Base-by-base conservation (phyloP, 192 early-diverging fungal genomes). In the Podila minutissima region DNA sequence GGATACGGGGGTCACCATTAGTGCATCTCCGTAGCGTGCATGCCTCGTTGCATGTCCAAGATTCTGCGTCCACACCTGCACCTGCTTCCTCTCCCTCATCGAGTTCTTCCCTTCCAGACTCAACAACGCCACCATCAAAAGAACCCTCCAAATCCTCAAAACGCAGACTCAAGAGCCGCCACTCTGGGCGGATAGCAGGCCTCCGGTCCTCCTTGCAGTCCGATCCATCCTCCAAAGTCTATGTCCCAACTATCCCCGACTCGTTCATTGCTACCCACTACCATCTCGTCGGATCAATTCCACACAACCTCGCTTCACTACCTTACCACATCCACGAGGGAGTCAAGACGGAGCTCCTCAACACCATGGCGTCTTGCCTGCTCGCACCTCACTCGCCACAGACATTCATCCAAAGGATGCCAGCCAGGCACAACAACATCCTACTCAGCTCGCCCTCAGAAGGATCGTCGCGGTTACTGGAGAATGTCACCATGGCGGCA, bases 381-480 rank as follows among this genome's bases (percentile, higher is more conserved):
- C 41, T 79, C 8, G 38, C 70, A 1, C 70, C 70, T 2, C 22
- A 58, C 31, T 29, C 35, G 15, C 69, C 70, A 15, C 70, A 72
- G 61, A 22, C 61, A 2, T 64, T 60, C 41, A 62, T 79, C 17
- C 65, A 72, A 20, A 58, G 70, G 33, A 72, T 79, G 70, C 76
- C 76, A 15, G 76, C 76, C 26, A 41, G 76, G 20, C 70, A 72
- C 19, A 85, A 88, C 55, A 83, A 88, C 28, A 53, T 86, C 31
- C 59, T 82, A 13, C 59, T 85, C 7, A 82, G 77, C n/a, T 73
- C 77, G 19, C 84, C 84, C 9, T 68, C 75, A 20, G 62, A 74
- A n/a, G 86, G 86, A 9, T 82, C 86, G 13, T 75, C 83, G 3
- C 76, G 74, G 49, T 64, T 88, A 35, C 71, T 83, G 69, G 86